A percentile compares a stretch with the other conserved stretches of the same genome.
Evolutionary conservation across 805 yeast genomes (phyloP).

Genomic region (Spathaspora hagerdaliae): DNA sequence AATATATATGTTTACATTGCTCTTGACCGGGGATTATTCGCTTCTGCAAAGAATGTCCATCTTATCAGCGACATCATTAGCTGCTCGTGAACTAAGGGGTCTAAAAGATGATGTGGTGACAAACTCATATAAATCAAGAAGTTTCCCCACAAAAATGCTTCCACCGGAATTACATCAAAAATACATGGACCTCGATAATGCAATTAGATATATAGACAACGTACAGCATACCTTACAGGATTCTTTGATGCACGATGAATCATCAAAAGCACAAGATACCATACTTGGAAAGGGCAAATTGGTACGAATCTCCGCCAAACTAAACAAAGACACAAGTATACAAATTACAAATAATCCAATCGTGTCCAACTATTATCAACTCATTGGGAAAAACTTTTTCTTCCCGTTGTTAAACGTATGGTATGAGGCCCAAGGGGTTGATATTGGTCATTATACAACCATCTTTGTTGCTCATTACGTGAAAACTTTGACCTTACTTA

Average conservation of each 20-base stretch:
- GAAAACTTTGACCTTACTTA: constrained; percentile 52
- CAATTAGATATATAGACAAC: constrained; percentile 1
- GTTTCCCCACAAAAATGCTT: constrained; percentile 38
- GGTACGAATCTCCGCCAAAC: constrained; percentile 37
- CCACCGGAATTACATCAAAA: constrained; percentile 46
- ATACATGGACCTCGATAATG: constrained; percentile 21
- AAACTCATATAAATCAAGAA: constrained; percentile 24
- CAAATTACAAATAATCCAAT: constrained; percentile 12
- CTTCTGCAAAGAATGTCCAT: constrained; percentile 72
- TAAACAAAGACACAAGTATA: constrained; percentile 13
- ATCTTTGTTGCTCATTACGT: constrained; percentile 56
- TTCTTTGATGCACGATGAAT: constrained; percentile 26
- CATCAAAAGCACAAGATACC: constrained; percentile 28
- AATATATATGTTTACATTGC: constrained; percentile 39
- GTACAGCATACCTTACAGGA: constrained; percentile 22
- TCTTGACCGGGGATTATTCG: constrained; percentile 73
- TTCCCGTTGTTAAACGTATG: constrained; percentile 54
- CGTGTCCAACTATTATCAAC: constrained; percentile 34
- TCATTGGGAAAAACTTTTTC: constrained; percentile 44
- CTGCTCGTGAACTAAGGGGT: constrained; percentile 72
- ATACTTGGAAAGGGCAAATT: constrained; percentile 36
- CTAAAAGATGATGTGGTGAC: constrained; percentile 46
- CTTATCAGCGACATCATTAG: constrained; percentile 62
- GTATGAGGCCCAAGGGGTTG: constrained; percentile 45
- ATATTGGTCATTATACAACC: constrained; percentile 51